Percentiles rank a stretch among this genome's conserved stretches.
These are phyloP conservation scores for Coemansia sp. DNA, from an alignment of 192 early-diverging fungal species.

Conservation along the genomic window DNA sequence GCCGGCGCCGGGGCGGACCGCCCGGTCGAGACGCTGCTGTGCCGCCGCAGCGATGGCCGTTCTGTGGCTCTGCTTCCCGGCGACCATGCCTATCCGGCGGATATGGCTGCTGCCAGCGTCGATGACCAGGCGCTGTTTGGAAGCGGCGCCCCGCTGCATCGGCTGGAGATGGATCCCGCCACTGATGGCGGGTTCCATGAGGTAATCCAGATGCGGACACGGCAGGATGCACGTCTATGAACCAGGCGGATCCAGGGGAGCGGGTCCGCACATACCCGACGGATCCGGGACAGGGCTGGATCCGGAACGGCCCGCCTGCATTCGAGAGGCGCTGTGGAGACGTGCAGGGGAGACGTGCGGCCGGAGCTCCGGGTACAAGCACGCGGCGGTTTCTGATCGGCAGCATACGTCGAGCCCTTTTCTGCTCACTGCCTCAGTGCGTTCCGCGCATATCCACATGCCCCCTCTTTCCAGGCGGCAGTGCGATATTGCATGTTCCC, in stretches of 20 bases:
- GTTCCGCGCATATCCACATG: too few species aligned
- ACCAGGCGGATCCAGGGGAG: too few species aligned
- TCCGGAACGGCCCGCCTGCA: neutral
- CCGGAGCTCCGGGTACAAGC: too few species aligned
- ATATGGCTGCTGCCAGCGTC: neutral
- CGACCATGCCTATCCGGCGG: constrained; percentile 21
- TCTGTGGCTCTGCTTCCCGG: constrained; percentile 37
- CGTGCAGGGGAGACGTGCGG: too few species aligned
- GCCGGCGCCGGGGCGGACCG: neutral
- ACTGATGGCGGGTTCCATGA: constrained; percentile 22
- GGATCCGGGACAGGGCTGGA: too few species aligned
- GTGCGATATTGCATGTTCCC: too few species aligned
- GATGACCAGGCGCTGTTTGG: constrained; percentile 1
- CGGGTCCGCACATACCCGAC: too few species aligned
- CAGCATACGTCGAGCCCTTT: neutral
- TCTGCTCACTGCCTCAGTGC: too few species aligned
- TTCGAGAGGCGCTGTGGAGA: neutral
- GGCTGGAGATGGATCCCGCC: constrained; percentile 19
- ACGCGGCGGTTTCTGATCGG: too few species aligned
- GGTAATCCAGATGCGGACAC: too few species aligned
- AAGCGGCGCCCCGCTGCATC: constrained; percentile 8
- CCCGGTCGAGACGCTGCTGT: constrained; percentile 29
- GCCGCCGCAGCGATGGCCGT: constrained; percentile 15
- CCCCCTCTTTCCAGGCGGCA: too few species aligned
- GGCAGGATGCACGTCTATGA: too few species aligned